Evolutionary conservation across 2,329 filamentous ascomycete genomes (phyloP), one percentile per base, ranked within the genome.

Genomic region (Colletotrichum sp.): DNA sequence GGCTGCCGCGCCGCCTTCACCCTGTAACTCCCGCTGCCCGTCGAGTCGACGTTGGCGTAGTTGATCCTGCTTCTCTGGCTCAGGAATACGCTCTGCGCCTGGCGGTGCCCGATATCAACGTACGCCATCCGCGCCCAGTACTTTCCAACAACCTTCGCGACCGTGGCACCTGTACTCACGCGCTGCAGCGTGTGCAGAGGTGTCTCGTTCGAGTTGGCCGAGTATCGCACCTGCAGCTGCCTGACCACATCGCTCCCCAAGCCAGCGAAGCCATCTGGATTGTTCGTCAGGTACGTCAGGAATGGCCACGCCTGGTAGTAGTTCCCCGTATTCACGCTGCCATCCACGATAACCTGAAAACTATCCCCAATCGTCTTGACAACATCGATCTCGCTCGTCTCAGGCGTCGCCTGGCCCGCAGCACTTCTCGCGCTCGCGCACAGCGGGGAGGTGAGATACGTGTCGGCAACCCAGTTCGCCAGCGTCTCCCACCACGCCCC

Each of bases 51-150:
- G 75, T 87, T 87, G 67, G 83, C 83, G 63, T 86, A 89, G 78
- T 86, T 86, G 68, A 89, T 78, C 14, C 76, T 75, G 3, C 78
- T 77, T 7, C 83, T 81, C 77, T 86, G 82, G 30, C 73, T 72
- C 4, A 83, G 78, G 80, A 87, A 89, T 48, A 82, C 74, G 2
- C 83, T 78, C 21, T 84, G 83, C 1, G 86, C 86, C 9, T 83
- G 83, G 1, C 82, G 76, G 77, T 90, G 86, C 6, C 86, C 87
- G 32, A 90, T 88, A 43, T 90, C 88, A 9, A 87, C 86, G 75
- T 86, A 89, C 6, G 88, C 88, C 88, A 90, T 90, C 73, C 85
- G 85, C 3, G 88, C 88, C 88, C 88, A 90, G 81, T 90, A 90
- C 18, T 83, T 81, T 3, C 84, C 88, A 6, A 90, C 85, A 8